A percentile compares a stretch with the other conserved stretches of the same genome.
phyloP scores from a whole-genome alignment of 495 filamentous ascomycete genomes.

The Penicillium odoratum region DNA sequence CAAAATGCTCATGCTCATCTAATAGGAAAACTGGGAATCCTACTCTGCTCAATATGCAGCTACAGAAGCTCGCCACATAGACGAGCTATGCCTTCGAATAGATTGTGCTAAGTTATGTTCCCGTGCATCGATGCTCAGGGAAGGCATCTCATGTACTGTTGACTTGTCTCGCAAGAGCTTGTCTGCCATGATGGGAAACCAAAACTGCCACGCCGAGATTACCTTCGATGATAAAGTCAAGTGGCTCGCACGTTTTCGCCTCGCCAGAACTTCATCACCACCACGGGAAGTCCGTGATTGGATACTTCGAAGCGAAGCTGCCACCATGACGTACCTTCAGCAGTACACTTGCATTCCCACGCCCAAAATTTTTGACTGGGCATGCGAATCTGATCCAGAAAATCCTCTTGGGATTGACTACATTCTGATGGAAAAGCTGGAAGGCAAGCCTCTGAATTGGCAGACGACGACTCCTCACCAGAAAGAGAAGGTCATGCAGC shows the following conservation, averaged over 20 bases:
- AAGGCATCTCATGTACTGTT: too few relatives aligned
- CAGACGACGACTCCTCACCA: slow-evolving; percentile 18
- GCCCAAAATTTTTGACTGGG: slow-evolving; percentile 22
- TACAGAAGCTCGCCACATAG: too few relatives aligned
- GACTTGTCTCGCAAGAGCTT: too few relatives aligned
- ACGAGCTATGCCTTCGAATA: too few relatives aligned
- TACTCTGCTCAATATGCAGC: too few relatives aligned
- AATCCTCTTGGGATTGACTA: slow-evolving; percentile 36
- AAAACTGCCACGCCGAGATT: slow-evolving; percentile 35
- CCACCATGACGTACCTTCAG: slow-evolving; percentile 36
- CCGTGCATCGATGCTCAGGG: too few relatives aligned
- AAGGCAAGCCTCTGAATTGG: slow-evolving; percentile 30
- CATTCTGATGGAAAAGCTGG: slow-evolving; percentile 49
- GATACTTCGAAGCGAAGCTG: slow-evolving; percentile 34
- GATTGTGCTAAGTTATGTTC: too few relatives aligned
- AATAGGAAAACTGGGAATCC: too few relatives aligned
- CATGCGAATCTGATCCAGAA: slow-evolving; percentile 12
- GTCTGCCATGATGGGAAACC: slow-evolving; percentile 21
- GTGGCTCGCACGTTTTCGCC: slow-evolving; percentile 30
- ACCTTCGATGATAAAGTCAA: slow-evolving; percentile 27
- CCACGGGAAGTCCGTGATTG: slow-evolving; percentile 31
- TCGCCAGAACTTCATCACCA: slow-evolving; percentile 29
- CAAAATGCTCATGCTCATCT: too few relatives aligned
- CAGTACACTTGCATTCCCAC: slow-evolving; percentile 18
- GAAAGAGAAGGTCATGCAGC: slow-evolving; percentile 33